These are phyloP conservation scores for Streptanthus diversifolius DNA, from an alignment of 345 rosid genomes.

Conservation along the genomic window DNA sequence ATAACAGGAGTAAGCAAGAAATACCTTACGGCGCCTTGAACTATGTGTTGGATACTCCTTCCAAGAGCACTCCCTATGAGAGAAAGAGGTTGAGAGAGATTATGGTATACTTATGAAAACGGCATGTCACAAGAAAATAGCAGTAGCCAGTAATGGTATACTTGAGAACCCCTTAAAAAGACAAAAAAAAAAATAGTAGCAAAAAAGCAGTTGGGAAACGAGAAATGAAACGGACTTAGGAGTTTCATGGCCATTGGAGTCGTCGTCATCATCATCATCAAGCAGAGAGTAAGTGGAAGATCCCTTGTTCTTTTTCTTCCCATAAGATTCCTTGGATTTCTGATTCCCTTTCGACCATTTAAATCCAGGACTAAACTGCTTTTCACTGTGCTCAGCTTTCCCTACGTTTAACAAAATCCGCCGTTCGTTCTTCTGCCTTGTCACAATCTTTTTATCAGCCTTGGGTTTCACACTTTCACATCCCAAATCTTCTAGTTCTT, in stretches of 20 bases:
- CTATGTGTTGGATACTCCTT: constrained; percentile 27
- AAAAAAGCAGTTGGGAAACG: not conserved
- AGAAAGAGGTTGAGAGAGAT: constrained; percentile 1
- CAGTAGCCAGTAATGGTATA: not conserved
- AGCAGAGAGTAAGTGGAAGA: constrained; percentile 30
- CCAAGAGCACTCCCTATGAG: constrained; percentile 42
- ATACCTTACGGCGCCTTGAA: constrained; percentile 50
- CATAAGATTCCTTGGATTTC: constrained; percentile 14
- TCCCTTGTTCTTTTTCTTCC: constrained; percentile 26
- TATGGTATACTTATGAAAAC: too few species aligned
- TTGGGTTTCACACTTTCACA: constrained; percentile 33
- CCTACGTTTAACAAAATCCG: constrained; percentile 37
- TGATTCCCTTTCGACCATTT: constrained; percentile 15
- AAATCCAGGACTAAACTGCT: constrained; percentile 25
- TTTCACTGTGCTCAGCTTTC: constrained; percentile 27
- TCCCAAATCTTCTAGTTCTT: constrained; percentile 38
- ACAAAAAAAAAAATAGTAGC: not conserved
- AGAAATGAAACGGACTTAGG: constrained; percentile 17
- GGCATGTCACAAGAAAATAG: not conserved
- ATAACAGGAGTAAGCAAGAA: constrained; percentile 3
- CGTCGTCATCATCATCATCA: constrained; percentile 25
- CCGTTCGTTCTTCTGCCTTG: constrained; percentile 22
- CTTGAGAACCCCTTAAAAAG: not conserved
- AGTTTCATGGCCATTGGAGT: constrained; percentile 5
- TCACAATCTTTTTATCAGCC: constrained; percentile 28